Conservation (phyloP, 2,329 filamentous ascomycete genomes). For the Didymella pinodella region DNA sequence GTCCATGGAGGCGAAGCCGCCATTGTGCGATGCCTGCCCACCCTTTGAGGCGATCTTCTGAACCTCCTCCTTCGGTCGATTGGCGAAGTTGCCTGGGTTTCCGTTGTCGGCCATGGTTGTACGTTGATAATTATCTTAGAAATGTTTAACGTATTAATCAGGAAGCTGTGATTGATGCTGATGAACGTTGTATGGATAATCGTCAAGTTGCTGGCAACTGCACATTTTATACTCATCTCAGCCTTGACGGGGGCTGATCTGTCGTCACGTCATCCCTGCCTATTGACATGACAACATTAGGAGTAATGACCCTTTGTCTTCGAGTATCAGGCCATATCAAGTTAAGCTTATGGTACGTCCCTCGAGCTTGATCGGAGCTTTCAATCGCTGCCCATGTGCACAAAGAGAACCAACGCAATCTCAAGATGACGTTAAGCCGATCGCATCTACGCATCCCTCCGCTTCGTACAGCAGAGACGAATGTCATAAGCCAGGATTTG, state of each 20-base stretch:
- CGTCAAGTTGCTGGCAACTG: neutral
- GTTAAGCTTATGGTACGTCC: neutral
- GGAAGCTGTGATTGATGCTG: neutral
- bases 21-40: conserved; percentile 48
- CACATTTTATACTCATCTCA: neutral
- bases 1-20: conserved; percentile 51
- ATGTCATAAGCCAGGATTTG: neutral
- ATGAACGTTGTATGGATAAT: neutral
- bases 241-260: neutral
- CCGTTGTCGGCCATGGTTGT: conserved; percentile 48
- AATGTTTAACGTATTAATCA: too few relatives aligned
- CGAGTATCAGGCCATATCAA: neutral
- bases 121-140: too few relatives aligned
- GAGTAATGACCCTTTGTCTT: neutral
- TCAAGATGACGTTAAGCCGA: conserved; percentile 2
- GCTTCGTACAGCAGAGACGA: neutral
- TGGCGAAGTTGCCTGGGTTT: conserved; percentile 61
- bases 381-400: neutral
- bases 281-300: conserved; percentile 1
- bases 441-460: neutral
- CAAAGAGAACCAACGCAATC: conserved; percentile 1
- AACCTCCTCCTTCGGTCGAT: conserved; percentile 58
- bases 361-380: neutral
- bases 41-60: conserved; percentile 56
- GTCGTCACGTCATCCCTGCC: neutral